Evolutionary conservation across 148 eudicot species (phyloP).

Genomic region (Persicaria tinctoria): DNA sequence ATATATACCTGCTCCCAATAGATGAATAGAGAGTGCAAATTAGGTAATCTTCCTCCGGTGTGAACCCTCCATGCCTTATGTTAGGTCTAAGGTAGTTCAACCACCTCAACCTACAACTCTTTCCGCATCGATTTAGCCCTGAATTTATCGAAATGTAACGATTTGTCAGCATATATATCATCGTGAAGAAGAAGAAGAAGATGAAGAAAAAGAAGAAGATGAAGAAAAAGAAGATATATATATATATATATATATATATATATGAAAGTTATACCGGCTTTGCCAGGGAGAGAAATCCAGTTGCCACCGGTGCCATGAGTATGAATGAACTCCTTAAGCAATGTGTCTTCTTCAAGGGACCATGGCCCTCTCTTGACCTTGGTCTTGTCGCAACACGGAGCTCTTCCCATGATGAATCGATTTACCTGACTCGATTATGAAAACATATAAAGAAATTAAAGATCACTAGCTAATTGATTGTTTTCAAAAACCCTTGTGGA

Average conservation of each 20-base stretch:
- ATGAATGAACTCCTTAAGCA: constrained; percentile 20
- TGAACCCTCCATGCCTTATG: constrained; percentile 50
- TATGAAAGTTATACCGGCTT: constrained; percentile 22
- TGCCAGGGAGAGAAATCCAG: constrained; percentile 30
- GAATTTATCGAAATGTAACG: neutral
- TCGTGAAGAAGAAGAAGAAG: neutral
- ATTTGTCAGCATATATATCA: too few species aligned
- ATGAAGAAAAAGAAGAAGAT: too few species aligned
- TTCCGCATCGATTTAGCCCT: constrained; percentile 63
- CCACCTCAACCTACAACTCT: constrained; percentile 65
- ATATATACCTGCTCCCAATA: constrained; percentile 48
- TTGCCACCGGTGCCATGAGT: constrained; percentile 29
- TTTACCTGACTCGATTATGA: neutral
- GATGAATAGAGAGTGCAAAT: constrained; percentile 31
- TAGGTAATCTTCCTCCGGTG: constrained; percentile 46
- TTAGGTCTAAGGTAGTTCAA: constrained; percentile 55
- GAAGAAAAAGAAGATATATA: too few species aligned
- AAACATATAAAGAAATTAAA: neutral
- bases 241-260: too few species aligned
- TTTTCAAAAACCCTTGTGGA: neutral
- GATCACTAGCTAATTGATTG: too few species aligned
- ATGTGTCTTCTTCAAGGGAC: constrained; percentile 31
- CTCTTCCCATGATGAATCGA: constrained; percentile 27
- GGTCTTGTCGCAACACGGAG: constrained; percentile 37
- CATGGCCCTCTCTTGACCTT: constrained; percentile 38